Conservation (phyloP, 1,139 yeast genomes). For the Yamadazyma atmosphaerica region DNA sequence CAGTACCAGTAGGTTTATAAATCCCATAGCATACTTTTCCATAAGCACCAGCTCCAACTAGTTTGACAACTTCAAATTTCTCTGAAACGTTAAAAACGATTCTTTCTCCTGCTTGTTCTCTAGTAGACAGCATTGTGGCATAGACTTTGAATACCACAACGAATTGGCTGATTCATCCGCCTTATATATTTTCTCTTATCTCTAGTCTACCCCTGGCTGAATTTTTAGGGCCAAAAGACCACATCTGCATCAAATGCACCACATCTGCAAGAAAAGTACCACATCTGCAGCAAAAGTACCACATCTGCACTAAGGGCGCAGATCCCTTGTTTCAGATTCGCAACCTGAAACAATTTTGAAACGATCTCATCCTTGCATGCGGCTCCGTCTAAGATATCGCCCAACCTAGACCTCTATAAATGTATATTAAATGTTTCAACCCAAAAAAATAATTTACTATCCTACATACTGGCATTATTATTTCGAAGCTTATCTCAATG, state of each 20-base stretch:
- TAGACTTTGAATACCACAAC: neutral
- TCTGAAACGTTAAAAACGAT: conserved; percentile 32
- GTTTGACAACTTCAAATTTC: conserved; percentile 40
- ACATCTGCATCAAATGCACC: neutral
- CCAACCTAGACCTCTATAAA: no score
- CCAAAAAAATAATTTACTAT: neutral
- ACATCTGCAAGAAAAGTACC: neutral
- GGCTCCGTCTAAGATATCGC: neutral
- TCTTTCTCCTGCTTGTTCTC: conserved; percentile 14
- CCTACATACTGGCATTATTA: neutral
- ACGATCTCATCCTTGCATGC: neutral
- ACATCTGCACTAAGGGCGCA: conserved; percentile 1
- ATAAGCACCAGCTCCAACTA: conserved; percentile 49
- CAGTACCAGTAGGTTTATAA: conserved; percentile 37
- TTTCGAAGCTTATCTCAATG: neutral
- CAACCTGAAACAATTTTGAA: neutral
- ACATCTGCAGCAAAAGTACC: neutral
- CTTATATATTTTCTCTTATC: no score
- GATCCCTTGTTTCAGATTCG: conserved; percentile 2
- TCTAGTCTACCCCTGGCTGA: no score
- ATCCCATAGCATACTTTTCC: conserved; percentile 45
- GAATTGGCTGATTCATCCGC: no score
- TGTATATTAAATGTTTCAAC: conserved; percentile 2
- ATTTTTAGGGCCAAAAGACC: neutral
- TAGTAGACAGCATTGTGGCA: neutral